A percentile compares a stretch with the other conserved stretches of the same genome.
These are phyloP conservation scores for Tetrastigma voinierianum DNA, from an alignment of 164 flowering plant genomes.

Conservation along the genomic window DNA sequence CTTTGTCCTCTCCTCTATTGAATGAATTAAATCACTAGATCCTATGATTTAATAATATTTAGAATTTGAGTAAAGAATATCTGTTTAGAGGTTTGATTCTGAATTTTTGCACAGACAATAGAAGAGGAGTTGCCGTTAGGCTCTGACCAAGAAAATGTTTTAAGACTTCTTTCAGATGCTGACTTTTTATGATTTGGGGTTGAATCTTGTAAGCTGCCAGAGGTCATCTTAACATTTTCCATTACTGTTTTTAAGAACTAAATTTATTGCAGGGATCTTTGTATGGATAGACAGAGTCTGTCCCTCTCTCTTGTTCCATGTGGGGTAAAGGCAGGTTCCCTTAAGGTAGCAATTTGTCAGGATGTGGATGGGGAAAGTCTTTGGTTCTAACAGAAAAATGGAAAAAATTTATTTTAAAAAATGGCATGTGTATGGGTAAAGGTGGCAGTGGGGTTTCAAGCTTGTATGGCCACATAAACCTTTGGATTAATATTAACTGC, in stretches of 20 bases:
- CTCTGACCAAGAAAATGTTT: conserved; percentile 84
- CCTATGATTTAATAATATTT: neutral
- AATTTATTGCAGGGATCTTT: neutral
- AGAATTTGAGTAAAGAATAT: neutral
- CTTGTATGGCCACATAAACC: neutral
- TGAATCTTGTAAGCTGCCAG: conserved; percentile 90
- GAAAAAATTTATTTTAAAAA: too few relatives aligned
- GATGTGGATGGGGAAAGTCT: too few relatives aligned
- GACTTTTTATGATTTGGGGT: conserved; percentile 88
- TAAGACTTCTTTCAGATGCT: conserved; percentile 57
- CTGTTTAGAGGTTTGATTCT: neutral
- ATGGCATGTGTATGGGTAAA: too few relatives aligned
- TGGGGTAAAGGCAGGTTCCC: neutral
- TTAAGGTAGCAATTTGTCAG: too few relatives aligned
- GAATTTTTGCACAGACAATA: conserved; percentile 43
- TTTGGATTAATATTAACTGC: neutral
- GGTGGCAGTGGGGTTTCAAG: too few relatives aligned
- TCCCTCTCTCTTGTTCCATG: neutral
- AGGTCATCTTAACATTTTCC: conserved; percentile 39
- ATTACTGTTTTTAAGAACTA: neutral
- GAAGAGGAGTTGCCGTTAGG: conserved; percentile 89
- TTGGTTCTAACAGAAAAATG: too few relatives aligned
- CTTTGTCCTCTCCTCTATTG: neutral
- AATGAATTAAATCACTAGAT: neutral
- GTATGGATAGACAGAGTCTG: neutral